Evolutionary conservation across 306 rosid species (phyloP).

Genomic region (Casuarina equisetifolia): DNA sequence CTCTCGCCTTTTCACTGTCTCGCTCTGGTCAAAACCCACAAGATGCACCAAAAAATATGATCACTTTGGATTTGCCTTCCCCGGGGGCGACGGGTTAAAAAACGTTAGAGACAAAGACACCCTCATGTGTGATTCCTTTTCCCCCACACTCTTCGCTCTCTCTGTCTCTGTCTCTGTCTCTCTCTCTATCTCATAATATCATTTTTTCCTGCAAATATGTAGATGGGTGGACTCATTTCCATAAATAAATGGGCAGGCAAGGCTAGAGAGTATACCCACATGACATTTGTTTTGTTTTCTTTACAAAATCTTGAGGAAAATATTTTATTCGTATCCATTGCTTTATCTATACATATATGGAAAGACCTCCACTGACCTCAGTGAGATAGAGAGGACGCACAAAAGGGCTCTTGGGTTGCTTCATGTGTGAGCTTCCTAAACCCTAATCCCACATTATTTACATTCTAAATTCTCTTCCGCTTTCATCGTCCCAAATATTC

Average conservation of each 20-base stretch:
- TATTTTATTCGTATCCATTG: constrained; percentile 6
- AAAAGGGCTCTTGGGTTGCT: constrained; percentile 51
- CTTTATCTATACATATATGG: not conserved
- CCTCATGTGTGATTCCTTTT: constrained; percentile 62
- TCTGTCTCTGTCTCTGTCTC: constrained; percentile 6
- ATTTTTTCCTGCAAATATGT: not conserved
- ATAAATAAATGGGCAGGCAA: constrained; percentile 40
- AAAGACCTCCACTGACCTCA: constrained; percentile 36
- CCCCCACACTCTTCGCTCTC: constrained; percentile 61
- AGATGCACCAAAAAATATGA: constrained; percentile 33
- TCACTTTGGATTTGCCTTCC: constrained; percentile 47
- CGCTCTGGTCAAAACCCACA: constrained; percentile 44
- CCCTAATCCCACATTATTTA: constrained; percentile 38
- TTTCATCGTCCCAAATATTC: constrained; percentile 41
- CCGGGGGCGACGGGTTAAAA: constrained; percentile 70
- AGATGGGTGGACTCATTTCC: constrained; percentile 22
- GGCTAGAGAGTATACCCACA: constrained; percentile 17
- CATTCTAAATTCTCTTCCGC: constrained; percentile 32
- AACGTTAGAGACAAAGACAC: constrained; percentile 53
- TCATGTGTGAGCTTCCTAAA: constrained; percentile 28
- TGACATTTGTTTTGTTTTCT: constrained; percentile 11
- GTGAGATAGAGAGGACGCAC: constrained; percentile 39
- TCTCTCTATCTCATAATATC: constrained; percentile 10
- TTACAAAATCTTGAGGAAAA: constrained; percentile 12
- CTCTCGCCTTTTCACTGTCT: constrained; percentile 8